phyloP scores from a whole-genome alignment of 257 asterid genomes.

The Salvia splendens region DNA sequence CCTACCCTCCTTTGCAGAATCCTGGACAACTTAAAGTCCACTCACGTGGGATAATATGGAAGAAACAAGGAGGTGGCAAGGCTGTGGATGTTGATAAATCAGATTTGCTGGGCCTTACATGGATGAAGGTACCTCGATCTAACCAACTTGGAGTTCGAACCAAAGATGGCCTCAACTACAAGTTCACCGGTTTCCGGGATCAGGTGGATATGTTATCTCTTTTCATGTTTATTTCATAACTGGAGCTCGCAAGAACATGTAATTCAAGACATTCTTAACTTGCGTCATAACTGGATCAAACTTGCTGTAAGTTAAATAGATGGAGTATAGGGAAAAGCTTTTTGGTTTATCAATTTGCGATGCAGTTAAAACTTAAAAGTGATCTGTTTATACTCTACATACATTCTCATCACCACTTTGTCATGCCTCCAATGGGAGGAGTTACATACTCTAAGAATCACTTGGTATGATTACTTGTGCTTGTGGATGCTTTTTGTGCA shows the following conservation, averaged over 20 bases:
- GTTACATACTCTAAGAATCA: constrained; percentile 8
- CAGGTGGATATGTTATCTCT: constrained; percentile 48
- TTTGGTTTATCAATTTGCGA: neutral
- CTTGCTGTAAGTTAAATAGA: neutral
- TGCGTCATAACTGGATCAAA: neutral
- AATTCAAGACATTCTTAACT: neutral
- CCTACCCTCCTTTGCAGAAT: constrained; percentile 49
- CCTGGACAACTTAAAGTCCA: constrained; percentile 90
- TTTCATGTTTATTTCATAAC: constrained; percentile 1
- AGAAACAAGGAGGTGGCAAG: constrained; percentile 95
- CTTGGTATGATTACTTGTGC: constrained; percentile 13
- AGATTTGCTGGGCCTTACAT: constrained; percentile 65
- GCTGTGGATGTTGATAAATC: constrained; percentile 88
- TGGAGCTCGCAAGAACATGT: constrained; percentile 6
- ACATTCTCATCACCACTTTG: constrained; percentile 15
- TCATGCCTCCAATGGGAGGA: constrained; percentile 19
- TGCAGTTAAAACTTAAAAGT: neutral
- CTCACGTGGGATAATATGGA: constrained; percentile 84
- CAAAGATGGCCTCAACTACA: constrained; percentile 83
- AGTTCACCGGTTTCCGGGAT: constrained; percentile 91
- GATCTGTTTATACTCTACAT: neutral
- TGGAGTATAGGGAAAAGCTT: neutral
- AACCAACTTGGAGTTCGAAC: constrained; percentile 90
- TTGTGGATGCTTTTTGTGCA: constrained; percentile 42
- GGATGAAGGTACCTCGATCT: constrained; percentile 95